phyloP scores from a whole-genome alignment of 495 filamentous ascomycete genomes.

The Tuber calosporum region DNA sequence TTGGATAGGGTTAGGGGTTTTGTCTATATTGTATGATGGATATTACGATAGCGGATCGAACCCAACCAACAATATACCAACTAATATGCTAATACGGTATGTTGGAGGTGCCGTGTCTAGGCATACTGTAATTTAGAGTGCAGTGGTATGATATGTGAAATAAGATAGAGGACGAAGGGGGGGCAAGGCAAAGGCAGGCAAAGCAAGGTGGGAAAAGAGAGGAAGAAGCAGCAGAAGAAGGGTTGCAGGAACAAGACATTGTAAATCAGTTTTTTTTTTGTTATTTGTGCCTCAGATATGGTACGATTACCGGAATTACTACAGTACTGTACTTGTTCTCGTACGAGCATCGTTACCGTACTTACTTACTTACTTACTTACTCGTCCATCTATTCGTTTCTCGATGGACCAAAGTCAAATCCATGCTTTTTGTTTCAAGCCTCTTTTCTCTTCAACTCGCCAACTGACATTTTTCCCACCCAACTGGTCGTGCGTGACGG shows the following conservation, averaged over 20 bases:
- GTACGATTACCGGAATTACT: neutral
- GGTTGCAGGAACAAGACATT: neutral
- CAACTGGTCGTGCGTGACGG: neutral
- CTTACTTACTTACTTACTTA: no score
- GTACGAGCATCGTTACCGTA: no score
- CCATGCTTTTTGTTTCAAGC: neutral
- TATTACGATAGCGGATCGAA: no score
- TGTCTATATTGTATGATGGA: no score
- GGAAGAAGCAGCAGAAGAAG: neutral
- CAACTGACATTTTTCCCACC: neutral
- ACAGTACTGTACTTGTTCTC: no score
- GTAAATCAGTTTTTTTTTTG: no score
- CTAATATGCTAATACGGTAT: no score
- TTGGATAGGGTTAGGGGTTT: conserved; percentile 3
- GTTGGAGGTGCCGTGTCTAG: neutral
- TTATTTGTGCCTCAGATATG: neutral
- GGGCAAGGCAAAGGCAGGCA: neutral
- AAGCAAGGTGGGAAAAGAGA: neutral
- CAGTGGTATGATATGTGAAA: neutral
- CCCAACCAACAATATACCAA: neutral
- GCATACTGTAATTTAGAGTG: neutral
- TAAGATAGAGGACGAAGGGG: neutral
- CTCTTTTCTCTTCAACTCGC: neutral
- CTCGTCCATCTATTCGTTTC: neutral
- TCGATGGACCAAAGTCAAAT: neutral